Evolutionary conservation across 768 basidiomycete species (phyloP).

Genomic region (Trichaptum fuscoviolaceum): DNA sequence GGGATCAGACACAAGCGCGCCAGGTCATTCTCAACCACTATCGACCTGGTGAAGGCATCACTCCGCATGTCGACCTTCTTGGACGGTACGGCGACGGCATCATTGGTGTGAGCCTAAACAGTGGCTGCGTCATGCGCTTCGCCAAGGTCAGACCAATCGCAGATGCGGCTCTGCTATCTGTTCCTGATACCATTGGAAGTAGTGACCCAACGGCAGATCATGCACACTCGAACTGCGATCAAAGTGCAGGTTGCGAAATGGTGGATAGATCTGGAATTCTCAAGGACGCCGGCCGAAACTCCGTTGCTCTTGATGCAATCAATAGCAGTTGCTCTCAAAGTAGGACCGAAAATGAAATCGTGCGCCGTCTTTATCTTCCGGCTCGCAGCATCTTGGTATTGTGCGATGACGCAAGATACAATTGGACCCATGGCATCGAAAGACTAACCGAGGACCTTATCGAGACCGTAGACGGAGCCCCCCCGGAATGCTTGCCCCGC

Average conservation of each 20-base stretch:
- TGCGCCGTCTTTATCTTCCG: conserved; percentile 63
- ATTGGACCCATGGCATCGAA: conserved; percentile 87
- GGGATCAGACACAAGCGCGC: conserved; percentile 42
- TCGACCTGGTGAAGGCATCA: conserved; percentile 82
- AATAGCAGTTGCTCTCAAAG: no score
- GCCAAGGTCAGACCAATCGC: conserved; percentile 19
- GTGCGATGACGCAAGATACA: conserved; percentile 74
- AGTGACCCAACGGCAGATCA: conserved; percentile 5
- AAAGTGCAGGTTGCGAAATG: no score
- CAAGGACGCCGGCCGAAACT: neutral
- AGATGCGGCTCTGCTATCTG: neutral
- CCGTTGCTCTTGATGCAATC: no score
- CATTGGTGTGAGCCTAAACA: conserved; percentile 77
- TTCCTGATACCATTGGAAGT: neutral
- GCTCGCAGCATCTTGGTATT: conserved; percentile 73
- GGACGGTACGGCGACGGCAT: conserved; percentile 86
- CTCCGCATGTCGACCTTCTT: conserved; percentile 82
- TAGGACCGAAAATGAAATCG: conserved; percentile 1
- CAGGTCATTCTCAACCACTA: conserved; percentile 93
- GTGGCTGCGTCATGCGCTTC: conserved; percentile 80
- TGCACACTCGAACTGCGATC: neutral
- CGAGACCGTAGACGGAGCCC: conserved; percentile 21
- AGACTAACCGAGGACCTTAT: conserved; percentile 58
- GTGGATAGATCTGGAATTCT: neutral
- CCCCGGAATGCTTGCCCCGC: conserved; percentile 41